Evolutionary conservation across 2,329 filamentous ascomycete species (phyloP), one percentile per base, ranked within the genome.

Genomic region (Myriosclerotinia duriaeana): DNA sequence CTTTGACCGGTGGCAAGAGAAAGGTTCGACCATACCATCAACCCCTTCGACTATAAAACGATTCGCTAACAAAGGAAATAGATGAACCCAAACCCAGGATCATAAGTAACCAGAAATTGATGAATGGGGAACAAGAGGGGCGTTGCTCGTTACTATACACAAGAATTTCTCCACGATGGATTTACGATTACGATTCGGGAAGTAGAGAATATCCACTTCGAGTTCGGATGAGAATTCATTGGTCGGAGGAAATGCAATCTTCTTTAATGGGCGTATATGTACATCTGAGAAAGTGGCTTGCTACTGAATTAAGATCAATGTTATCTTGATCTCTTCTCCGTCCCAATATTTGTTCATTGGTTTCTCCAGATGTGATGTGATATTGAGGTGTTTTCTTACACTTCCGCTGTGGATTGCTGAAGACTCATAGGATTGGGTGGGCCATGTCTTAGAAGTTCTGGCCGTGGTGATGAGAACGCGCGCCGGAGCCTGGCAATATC

Each of bases 1-100:
- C 92, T 78, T 87, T 97, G 83, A 96, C 93, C 74, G 93, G 93
- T 82, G 94, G 94, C 85, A 98, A 98, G 93, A 87, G 94, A 83
- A 97, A 97, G 92, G 92, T 95, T 73, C 69, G 67, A 61, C 34
- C 26, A 50, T 58, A 58, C 38, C 8, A 48, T 67, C 20, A 50
- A 26, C 46, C 17, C 36, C 17, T 38, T 26, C 17, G 15, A 5
- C 34, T 22, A 6, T 58, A 61, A 54, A 65, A 22, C 64, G 54
- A 48, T 62, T 70, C 54, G 54, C 52, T 70, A 68, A 70, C 46
- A 62, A 50, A 38, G 20, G 17, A 36, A 60, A 66, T 22, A 91
- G 90, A 93, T 93, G 90, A 93, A 93, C 88, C 89, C 90, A 81
- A 92, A 92, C 87, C 90, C 90, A 77, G 87, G 87, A 79, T 79